Evolutionary conservation across 2,329 filamentous ascomycete species (phyloP), one percentile per base, ranked within the genome.

Genomic region (Ramichloridium luteum): DNA sequence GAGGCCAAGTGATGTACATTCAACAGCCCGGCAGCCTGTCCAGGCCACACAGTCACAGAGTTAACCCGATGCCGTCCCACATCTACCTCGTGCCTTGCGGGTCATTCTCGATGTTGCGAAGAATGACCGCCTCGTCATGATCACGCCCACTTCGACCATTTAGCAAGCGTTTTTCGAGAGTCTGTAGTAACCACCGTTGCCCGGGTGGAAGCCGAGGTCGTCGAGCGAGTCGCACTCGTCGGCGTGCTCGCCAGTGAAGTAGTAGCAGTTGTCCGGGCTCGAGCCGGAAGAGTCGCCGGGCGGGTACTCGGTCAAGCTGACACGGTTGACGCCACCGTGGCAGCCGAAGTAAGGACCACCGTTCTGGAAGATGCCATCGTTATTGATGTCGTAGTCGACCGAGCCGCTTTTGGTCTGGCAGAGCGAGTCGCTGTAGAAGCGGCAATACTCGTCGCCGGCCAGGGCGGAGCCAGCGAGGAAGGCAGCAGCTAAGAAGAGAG

Each of bases 341-440:
- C 20, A 23, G 8, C 8, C 20, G 20, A 23, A 23, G 20, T 23
- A 23, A n/a, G 20, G 8, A 8, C 20, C 20, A n/a, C 20, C 20
- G 20, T 23, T 23, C 20, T 23, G 20, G 20, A 23, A 23, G 20
- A 23, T 23, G 20, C 20, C 20, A n/a, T 23, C 20, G 20, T 23
- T 23, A n/a, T 23, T 23, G 20, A n/a, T n/a, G 20, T 23, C 20
- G 20, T 23, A 23, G 20, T 23, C 20, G 8, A 23, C 8, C 8
- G 20, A 23, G 8, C 20, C 20, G 20, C 20, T 23, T 8, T n/a
- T 8, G 20, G 20, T 23, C 20, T 23, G 8, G 20, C 20, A 23
- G 20, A 8, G 8, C 20, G 8, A n/a, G 20, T 23, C 20, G 20
- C 8, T 8, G 20, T 8, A 23, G 20, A 23, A 23, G 20, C 8